phyloP scores from a whole-genome alignment of 179 eudicot species.

The Pouteria campechiana region DNA sequence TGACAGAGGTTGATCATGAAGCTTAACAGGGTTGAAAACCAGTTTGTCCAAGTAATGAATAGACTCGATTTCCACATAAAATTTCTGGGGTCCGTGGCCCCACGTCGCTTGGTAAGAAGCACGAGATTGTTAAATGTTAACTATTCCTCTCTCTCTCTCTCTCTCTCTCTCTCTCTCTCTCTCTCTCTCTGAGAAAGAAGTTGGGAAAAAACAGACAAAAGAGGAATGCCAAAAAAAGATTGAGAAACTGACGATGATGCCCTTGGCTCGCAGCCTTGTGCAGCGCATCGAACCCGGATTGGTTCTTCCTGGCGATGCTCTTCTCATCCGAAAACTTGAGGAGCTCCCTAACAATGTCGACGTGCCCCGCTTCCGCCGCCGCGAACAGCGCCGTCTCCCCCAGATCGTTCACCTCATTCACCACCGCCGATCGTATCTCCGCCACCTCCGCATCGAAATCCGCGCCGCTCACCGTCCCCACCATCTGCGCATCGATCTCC shows the following conservation, averaged over 20 bases:
- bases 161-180: too few relatives aligned
- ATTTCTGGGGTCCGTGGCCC: too few relatives aligned
- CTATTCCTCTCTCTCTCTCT: too few relatives aligned
- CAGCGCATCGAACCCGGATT: slow-evolving; percentile 51
- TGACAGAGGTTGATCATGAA: too few relatives aligned
- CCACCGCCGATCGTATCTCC: slow-evolving; percentile 48
- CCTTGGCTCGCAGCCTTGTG: slow-evolving; percentile 66
- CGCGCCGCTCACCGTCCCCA: slow-evolving; percentile 38
- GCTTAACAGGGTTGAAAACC: too few relatives aligned
- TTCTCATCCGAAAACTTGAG: slow-evolving; percentile 48
- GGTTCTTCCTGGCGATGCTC: slow-evolving; percentile 44
- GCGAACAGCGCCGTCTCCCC: slow-evolving; percentile 60
- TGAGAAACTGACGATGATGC: slow-evolving; percentile 37
- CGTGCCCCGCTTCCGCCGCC: slow-evolving; percentile 57
- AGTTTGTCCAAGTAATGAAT: too few relatives aligned
- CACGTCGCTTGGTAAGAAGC: too few relatives aligned
- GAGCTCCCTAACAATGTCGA: slow-evolving; percentile 58
- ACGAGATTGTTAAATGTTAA: too few relatives aligned
- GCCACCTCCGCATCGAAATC: slow-evolving; percentile 63
- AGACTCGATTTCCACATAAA: too few relatives aligned
- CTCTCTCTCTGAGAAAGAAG: too few relatives aligned
- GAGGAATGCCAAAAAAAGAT: too few relatives aligned
- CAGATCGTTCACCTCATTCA: slow-evolving; percentile 66
- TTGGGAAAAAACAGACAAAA: too few relatives aligned
- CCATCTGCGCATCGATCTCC: slow-evolving; percentile 51